Conservation (phyloP, 305 asterid species). For the Solanum hybrid region DNA sequence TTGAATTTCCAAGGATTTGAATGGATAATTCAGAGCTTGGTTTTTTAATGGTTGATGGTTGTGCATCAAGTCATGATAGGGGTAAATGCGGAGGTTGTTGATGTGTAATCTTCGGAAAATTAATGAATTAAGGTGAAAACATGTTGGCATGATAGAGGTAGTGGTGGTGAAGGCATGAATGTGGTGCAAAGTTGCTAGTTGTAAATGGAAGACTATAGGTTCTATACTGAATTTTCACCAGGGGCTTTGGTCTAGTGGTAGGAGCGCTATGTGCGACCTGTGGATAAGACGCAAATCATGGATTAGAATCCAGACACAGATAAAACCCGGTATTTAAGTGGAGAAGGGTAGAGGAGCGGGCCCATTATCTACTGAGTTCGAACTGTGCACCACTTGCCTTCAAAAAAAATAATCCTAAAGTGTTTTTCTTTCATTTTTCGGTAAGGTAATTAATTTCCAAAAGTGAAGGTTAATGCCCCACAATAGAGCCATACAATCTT, state of each 20-base stretch:
- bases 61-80: neutral
- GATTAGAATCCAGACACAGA: neutral
- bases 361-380: neutral
- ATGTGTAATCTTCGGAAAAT: neutral
- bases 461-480: neutral
- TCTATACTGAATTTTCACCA: neutral
- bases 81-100: neutral
- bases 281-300: neutral
- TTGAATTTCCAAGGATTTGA: neutral
- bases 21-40: neutral
- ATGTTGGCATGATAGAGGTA: neutral
- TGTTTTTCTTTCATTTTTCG: neutral
- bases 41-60: neutral
- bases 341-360: neutral
- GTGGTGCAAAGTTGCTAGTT: neutral
- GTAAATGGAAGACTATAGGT: neutral
- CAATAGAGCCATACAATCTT: neutral
- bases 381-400: neutral
- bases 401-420: neutral
- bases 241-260: neutral
- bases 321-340: neutral
- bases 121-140: neutral
- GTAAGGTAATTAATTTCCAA: neutral
- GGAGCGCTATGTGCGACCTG: neutral
- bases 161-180: neutral